Evolutionary conservation across 106 monocot species (phyloP).

Genomic region (Apostasia ramifera): DNA sequence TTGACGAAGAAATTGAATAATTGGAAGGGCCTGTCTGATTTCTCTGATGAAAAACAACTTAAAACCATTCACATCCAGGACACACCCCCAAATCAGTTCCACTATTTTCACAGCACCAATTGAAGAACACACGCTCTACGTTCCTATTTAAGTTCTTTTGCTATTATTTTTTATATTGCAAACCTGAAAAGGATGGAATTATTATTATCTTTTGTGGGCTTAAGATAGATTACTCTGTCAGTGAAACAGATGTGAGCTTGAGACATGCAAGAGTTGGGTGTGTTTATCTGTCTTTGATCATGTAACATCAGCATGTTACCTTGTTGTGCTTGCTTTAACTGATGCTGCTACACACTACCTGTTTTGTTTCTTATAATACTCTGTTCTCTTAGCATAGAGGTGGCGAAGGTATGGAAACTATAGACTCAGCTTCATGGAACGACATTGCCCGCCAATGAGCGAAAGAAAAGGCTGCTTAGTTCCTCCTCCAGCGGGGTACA

Average conservation of each 20-base stretch:
- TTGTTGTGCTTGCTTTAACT: neutral
- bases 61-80: too few species aligned
- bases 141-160: too few species aligned
- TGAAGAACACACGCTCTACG: too few species aligned
- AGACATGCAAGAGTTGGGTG: neutral
- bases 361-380: too few species aligned
- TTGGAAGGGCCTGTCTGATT: neutral
- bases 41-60: neutral
- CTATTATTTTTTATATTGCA: too few species aligned
- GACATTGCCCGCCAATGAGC: constrained; percentile 66
- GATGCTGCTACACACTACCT: too few species aligned
- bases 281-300: neutral
- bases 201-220: neutral
- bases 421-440: constrained; percentile 77
- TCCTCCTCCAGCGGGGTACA: constrained; percentile 83
- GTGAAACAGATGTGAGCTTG: neutral
- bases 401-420: constrained; percentile 80
- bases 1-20: neutral
- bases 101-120: too few species aligned
- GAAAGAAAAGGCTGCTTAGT: constrained; percentile 78
- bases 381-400: constrained; percentile 26
- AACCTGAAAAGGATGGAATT: too few species aligned
- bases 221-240: neutral
- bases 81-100: too few species aligned
- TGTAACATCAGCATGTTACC: neutral